Evolutionary conservation across 106 monocot species (phyloP).

Genomic region (Phalaenopsis equestris): DNA sequence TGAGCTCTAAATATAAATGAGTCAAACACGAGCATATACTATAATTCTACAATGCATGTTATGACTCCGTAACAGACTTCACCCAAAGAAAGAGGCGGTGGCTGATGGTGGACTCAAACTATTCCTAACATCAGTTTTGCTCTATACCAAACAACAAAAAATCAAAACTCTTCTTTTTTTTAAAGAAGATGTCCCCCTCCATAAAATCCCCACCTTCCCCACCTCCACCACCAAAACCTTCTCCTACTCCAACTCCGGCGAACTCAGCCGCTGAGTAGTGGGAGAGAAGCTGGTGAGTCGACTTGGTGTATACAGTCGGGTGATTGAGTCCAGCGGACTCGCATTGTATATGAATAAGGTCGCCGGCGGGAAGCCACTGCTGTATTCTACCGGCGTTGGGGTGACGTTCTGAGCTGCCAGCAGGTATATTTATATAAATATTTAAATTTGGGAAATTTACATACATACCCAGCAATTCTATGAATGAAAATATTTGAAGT

Average conservation of each 20-base stretch:
- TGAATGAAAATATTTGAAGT: too few species aligned
- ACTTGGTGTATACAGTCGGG: constrained; percentile 32
- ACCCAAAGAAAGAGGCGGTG: too few species aligned
- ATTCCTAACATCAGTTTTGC: too few species aligned
- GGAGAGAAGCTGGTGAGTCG: constrained; percentile 38
- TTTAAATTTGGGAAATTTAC: too few species aligned
- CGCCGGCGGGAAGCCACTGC: constrained; percentile 9
- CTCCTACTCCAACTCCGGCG: constrained; percentile 60
- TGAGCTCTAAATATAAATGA: too few species aligned
- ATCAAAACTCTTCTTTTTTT: neutral
- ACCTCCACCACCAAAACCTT: constrained; percentile 18
- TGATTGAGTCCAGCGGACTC: constrained; percentile 24
- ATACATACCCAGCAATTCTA: too few species aligned
- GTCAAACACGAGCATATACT: too few species aligned
- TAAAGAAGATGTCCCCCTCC: neutral
- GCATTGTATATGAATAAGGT: constrained; percentile 31
- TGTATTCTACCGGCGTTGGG: constrained; percentile 10
- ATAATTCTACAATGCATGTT: too few species aligned
- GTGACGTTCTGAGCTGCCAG: constrained; percentile 17
- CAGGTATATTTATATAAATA: too few species aligned
- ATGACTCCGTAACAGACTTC: too few species aligned
- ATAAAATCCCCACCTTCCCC: constrained; percentile 14
- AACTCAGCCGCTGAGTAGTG: constrained; percentile 47
- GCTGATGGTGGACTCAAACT: too few species aligned
- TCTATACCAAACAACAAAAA: too few species aligned